Base-by-base conservation (phyloP, 768 basidiomycete species). In the Tulasnella sp. region DNA sequence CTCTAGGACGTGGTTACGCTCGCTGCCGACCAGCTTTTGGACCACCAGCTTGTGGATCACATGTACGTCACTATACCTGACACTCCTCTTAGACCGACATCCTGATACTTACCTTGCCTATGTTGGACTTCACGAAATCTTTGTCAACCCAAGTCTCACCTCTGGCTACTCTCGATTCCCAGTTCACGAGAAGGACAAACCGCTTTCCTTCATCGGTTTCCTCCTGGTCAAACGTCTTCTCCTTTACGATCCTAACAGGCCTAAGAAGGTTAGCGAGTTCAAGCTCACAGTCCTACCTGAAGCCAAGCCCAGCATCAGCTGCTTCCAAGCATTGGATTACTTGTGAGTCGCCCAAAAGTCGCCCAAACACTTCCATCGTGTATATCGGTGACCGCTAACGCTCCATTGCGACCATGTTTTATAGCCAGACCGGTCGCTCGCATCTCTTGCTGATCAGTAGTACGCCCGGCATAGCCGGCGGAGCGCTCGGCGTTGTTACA, bases 121-220 rank as follows among this genome's bases (percentile, higher is more conserved):
- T 65, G 86, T 84, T 70, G 87, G 21, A 68, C 76, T n/a, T n/a
- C n/a, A n/a, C n/a, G n/a, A n/a, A n/a, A n/a, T n/a, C n/a, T n/a
- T n/a, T n/a, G n/a, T n/a, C n/a, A n/a, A n/a, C n/a, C n/a, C n/a
- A n/a, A 75, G 74, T 60, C 63, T 74, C n/a, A 63, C 71, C 4
- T 72, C 69, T 64, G 94, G 94, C 0, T 96, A 95, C 69, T 94
- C 92, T 1, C 83, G 94, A 19, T 88, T 98, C 67, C 94, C 94
- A 0, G 80, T 98, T 0, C 89, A 95, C 67, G 80, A 82, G 61
- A 78, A 85, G 2, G 80, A 78, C 3, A 78, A 86, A 43, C 79
- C 82, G 8, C 67, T 79, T 9, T 76, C 86, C 8, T 96, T 93
- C 68, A 70, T 86, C 5, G 92, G 94, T 0, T 77, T 95, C 58